Conservation (phyloP, 371 early-diverging fungal genomes). For the Syncephalastrum sp. region DNA sequence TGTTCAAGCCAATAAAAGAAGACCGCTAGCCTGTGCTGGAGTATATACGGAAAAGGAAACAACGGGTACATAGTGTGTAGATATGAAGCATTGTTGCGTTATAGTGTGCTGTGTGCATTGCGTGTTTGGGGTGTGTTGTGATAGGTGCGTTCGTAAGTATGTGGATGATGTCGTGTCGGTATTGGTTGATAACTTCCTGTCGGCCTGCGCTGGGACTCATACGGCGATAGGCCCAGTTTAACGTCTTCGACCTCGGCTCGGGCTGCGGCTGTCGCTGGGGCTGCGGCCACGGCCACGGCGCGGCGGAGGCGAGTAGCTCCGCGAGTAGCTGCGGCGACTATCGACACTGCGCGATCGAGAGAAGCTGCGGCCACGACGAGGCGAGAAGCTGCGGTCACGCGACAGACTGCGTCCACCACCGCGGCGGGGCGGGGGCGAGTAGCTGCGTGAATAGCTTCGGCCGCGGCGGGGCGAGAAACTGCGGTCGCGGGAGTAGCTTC, state of each 20-base stretch:
- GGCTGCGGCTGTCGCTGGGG: constrained; percentile 17
- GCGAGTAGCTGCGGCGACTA: constrained; percentile 14
- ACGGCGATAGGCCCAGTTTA: not conserved
- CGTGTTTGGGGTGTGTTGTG: too few species aligned
- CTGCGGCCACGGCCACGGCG: constrained; percentile 20
- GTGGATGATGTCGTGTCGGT: too few species aligned
- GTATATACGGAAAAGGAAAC: too few species aligned
- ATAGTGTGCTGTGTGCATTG: too few species aligned
- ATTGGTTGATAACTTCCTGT: too few species aligned
- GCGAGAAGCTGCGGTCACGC: constrained; percentile 14
- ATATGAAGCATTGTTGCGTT: too few species aligned
- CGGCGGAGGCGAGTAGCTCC: constrained; percentile 22
- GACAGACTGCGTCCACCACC: constrained; percentile 5
- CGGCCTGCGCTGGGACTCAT: too few species aligned
- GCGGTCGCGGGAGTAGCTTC: constrained; percentile 38
- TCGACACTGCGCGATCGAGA: not conserved
- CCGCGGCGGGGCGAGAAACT: constrained; percentile 30
- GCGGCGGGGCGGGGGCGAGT: constrained; percentile 8
- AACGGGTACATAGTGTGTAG: too few species aligned
- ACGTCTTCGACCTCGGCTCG: constrained; percentile 17
- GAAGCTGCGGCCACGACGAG: constrained; percentile 18
- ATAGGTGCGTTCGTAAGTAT: too few species aligned
- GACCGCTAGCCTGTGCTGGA: too few species aligned
- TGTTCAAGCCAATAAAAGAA: too few species aligned
- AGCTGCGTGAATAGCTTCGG: constrained; percentile 18